Base-by-base conservation (phyloP, 2,329 filamentous ascomycete species). In the Fusarium sp. region DNA sequence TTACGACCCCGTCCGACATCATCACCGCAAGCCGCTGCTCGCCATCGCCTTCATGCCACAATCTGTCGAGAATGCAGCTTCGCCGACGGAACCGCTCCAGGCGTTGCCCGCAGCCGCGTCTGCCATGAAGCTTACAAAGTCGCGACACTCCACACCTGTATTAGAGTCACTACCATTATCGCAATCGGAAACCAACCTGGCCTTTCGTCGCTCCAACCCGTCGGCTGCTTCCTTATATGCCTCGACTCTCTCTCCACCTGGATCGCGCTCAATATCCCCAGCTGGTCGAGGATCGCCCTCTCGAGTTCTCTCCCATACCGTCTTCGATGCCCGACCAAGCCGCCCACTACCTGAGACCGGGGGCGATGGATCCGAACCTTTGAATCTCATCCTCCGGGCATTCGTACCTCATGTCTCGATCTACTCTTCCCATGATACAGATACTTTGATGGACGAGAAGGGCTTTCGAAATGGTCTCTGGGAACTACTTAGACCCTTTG, bases 391-490 rank as follows among this genome's bases (percentile, higher is more conserved):
- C 47, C 86, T 97, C 60, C 92, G 92, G 67, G 92, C 95, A 5
- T 97, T 97, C 80, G 94, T 96, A 19, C 97, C 96, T 2, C 93
- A 96, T 72, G 90, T 99, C 50, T 94, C 93, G 11, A 90, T 99
- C 33, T 92, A 95, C 75, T 90, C 94, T n/a, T 97, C 96, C 19
- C 85, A 89, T 21, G 96, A 98, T 79, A 96, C 94, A 2, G 93
- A 98, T 79, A 88, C 92, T 64, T 83, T 99, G 66, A 88, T 95
- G 61, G 88, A 87, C 67, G 91, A 93, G 72, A 99, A 99, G 83
- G 97, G 97, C 1, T 94, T 98, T 74, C 86, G 90, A 43, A 88
- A 91, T 49, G 95, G 96, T 0, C 86, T 99, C 54, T 92, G 95
- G 86, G 93, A 97, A 81, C 85, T 99, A 30, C 84, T 99, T 63